Percentiles rank a stretch among this genome's conserved stretches.
phyloP scores from a whole-genome alignment of 2,329 filamentous ascomycete species.

The Cladosporium phlei region DNA sequence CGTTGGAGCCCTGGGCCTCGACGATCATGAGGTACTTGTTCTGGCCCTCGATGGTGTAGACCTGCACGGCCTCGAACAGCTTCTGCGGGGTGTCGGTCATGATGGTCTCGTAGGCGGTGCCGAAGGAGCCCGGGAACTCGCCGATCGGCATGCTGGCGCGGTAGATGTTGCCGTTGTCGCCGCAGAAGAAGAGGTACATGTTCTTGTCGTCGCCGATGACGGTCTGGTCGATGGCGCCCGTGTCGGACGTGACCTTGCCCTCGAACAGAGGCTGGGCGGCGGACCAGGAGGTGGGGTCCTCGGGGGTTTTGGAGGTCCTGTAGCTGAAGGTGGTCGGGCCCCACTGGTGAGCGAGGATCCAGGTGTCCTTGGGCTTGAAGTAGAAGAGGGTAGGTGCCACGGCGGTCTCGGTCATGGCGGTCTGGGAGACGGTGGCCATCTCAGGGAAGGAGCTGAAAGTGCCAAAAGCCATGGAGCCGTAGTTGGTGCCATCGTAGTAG shows the following conservation, averaged over 20 bases:
- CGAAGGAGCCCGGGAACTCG: constrained; percentile 59
- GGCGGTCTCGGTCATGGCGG: constrained; percentile 40
- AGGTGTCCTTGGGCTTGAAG: constrained; percentile 57
- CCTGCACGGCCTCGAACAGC: constrained; percentile 63
- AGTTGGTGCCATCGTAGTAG: constrained; percentile 42
- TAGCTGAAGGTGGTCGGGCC: constrained; percentile 57
- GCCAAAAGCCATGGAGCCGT: constrained; percentile 57
- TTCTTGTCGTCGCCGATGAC: constrained; percentile 56
- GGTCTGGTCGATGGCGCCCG: constrained; percentile 58
- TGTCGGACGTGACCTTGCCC: constrained; percentile 50
- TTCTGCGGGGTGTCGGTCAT: constrained; percentile 52
- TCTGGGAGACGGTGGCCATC: constrained; percentile 52
- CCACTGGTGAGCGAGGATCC: constrained; percentile 65
- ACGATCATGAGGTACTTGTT: constrained; percentile 64
- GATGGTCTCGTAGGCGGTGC: constrained; percentile 46
- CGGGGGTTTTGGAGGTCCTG: constrained; percentile 54
- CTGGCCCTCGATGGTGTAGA: constrained; percentile 58
- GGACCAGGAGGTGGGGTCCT: constrained; percentile 55
- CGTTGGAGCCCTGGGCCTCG: constrained; percentile 54
- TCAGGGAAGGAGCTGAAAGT: constrained; percentile 51
- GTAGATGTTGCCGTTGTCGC: constrained; percentile 65
- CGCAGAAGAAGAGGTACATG: constrained; percentile 65
- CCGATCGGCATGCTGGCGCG: constrained; percentile 58
- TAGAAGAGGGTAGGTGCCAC: constrained; percentile 61
- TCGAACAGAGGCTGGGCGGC: constrained; percentile 51